phyloP scores from a whole-genome alignment of 257 asterid species.

The Galeopsis tetrahit region DNA sequence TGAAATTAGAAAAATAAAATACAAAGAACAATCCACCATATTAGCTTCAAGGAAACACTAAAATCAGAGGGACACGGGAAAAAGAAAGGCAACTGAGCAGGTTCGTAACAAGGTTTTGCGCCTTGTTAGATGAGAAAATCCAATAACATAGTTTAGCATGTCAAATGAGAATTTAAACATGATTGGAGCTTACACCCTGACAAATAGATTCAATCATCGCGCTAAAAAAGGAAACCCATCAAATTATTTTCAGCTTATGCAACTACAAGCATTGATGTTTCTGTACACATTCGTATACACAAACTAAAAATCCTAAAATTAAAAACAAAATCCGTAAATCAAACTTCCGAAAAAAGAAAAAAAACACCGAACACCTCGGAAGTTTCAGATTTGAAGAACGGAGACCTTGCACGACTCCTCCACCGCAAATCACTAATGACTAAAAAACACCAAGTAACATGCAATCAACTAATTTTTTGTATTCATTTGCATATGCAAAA shows the following conservation, averaged over 20 bases:
- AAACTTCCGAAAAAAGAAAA: background rate
- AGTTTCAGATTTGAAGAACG: slow-evolving; percentile 22
- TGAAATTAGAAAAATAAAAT: background rate
- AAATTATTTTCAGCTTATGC: slow-evolving; percentile 9
- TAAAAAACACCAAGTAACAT: slow-evolving; percentile 16
- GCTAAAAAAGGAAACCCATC: background rate
- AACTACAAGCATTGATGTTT: slow-evolving; percentile 13
- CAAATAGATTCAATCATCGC: slow-evolving; percentile 11
- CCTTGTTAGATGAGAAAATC: slow-evolving; percentile 2
- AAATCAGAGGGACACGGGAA: background rate
- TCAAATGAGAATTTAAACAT: slow-evolving; percentile 5
- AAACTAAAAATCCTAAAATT: slow-evolving; percentile 10
- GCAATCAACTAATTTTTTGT: slow-evolving; percentile 6
- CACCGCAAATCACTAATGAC: slow-evolving; percentile 10
- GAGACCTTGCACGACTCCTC: slow-evolving; percentile 28
- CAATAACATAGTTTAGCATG: slow-evolving; percentile 21
- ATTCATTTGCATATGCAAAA: slow-evolving; percentile 12
- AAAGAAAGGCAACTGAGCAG: background rate
- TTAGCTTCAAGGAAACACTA: slow-evolving; percentile 8
- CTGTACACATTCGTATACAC: slow-evolving; percentile 4
- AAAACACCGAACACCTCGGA: slow-evolving; percentile 7
- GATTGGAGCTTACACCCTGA: slow-evolving; percentile 21
- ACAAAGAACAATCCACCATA: background rate
- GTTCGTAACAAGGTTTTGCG: background rate
- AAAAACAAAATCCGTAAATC: background rate